Conservation (phyloP, 1,284 basidiomycete genomes). For the Ganoderma multipileum region DNA sequence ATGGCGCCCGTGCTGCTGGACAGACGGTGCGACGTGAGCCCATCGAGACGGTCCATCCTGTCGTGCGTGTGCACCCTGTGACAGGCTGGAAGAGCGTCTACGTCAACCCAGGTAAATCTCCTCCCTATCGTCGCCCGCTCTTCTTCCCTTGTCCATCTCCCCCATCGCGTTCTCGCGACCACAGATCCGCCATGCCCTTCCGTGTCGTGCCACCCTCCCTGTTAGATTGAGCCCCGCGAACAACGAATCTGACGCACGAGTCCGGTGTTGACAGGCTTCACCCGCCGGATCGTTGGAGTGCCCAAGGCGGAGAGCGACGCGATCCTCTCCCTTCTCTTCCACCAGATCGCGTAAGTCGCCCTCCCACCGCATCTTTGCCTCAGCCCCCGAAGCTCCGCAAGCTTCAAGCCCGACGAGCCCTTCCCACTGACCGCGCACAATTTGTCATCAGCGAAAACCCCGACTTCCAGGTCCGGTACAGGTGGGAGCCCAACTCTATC, state of each 20-base stretch:
- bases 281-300: conserved; percentile 73
- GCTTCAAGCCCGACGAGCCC: conserved; percentile 6
- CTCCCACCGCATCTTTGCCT: not conserved
- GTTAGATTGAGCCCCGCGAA: conserved; percentile 8
- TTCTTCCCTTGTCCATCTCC: not conserved
- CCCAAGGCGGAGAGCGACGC: conserved; percentile 83
- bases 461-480: conserved; percentile 77
- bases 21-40: conserved; percentile 68
- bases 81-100: conserved; percentile 85
- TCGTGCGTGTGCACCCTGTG: conserved; percentile 79
- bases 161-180: not conserved
- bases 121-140: conserved; percentile 32
- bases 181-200: not conserved
- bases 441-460: conserved; percentile 54
- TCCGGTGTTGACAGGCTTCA: conserved; percentile 56
- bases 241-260: conserved; percentile 13
- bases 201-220: not conserved
- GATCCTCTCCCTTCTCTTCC: conserved; percentile 75
- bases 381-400: conserved; percentile 3
- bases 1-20: conserved; percentile 70
- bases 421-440: conserved; percentile 18
- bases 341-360: conserved; percentile 53
- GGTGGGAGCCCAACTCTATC: conserved; percentile 71
- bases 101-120: conserved; percentile 64
- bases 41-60: conserved; percentile 72